Evolutionary conservation across 345 rosid species (phyloP).

Genomic region (Salix udensis): DNA sequence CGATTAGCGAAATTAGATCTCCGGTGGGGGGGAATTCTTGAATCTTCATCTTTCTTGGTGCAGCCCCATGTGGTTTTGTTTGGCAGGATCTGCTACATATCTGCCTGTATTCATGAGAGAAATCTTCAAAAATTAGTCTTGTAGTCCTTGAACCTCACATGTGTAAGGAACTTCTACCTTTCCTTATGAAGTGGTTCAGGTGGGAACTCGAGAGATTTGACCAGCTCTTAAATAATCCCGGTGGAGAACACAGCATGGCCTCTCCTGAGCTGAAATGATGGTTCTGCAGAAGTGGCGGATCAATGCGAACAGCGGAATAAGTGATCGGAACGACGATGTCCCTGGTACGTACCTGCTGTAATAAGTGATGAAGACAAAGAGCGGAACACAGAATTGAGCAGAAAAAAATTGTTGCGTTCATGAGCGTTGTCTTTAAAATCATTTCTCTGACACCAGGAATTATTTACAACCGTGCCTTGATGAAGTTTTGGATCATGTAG

Average conservation of each 20-base stretch:
- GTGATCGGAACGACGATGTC: slow-evolving; percentile 73
- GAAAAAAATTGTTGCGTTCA: too few relatives aligned
- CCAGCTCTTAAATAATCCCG: slow-evolving; percentile 57
- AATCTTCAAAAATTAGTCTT: not conserved
- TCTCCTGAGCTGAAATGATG: slow-evolving; percentile 83
- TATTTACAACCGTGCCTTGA: slow-evolving; percentile 24
- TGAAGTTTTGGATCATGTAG: slow-evolving; percentile 52
- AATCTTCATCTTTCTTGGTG: not conserved
- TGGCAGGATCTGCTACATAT: not conserved
- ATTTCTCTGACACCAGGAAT: too few relatives aligned
- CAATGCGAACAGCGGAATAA: slow-evolving; percentile 39
- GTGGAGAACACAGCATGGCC: slow-evolving; percentile 86
- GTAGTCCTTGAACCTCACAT: not conserved
- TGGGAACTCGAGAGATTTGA: slow-evolving; percentile 90
- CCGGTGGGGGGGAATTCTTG: not conserved
- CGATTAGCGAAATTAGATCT: not conserved
- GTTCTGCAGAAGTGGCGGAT: slow-evolving; percentile 81
- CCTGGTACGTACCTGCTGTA: slow-evolving; percentile 40
- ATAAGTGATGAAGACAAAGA: too few relatives aligned
- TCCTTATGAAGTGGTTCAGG: slow-evolving; percentile 99
- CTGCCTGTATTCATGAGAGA: not conserved
- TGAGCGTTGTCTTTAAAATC: too few relatives aligned
- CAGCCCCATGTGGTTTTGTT: not conserved
- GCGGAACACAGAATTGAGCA: too few relatives aligned
- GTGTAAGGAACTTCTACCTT: too few relatives aligned